A percentile compares a stretch with the other conserved stretches of the same genome.
phyloP scores from a whole-genome alignment of 768 basidiomycete genomes.

The Xanthoconium stramineum region DNA sequence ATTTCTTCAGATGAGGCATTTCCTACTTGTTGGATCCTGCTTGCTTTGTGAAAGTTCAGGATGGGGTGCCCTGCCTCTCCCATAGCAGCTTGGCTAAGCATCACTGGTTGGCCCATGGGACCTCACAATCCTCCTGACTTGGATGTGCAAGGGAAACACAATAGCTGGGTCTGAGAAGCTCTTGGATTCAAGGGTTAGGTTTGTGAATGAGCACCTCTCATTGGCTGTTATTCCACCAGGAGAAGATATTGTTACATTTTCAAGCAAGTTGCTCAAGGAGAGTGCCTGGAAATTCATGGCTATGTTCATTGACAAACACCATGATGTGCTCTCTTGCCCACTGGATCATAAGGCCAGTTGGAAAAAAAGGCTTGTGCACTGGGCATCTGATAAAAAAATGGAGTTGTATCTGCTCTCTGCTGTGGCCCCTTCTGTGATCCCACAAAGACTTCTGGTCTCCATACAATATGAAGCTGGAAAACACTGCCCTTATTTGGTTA shows the following conservation, averaged over 20 bases:
- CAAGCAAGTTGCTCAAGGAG: neutral
- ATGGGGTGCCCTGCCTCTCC: neutral
- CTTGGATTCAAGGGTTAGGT: neutral
- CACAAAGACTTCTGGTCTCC: neutral
- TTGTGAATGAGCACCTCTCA: neutral
- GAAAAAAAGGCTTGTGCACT: slow-evolving; percentile 1
- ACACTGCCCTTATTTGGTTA: neutral
- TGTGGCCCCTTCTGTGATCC: neutral
- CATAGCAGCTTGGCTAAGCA: neutral
- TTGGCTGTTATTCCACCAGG: neutral
- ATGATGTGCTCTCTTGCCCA: neutral
- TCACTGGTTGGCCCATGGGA: neutral
- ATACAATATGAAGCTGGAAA: neutral
- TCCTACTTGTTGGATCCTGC: neutral
- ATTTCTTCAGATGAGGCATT: neutral
- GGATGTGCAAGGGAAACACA: too few relatives aligned
- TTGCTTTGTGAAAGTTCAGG: neutral
- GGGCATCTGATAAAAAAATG: neutral
- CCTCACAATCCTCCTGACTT: neutral
- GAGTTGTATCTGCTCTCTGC: neutral
- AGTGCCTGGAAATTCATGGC: neutral
- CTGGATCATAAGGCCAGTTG: neutral
- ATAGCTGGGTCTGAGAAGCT: too few relatives aligned
- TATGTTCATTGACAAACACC: neutral
- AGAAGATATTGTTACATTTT: neutral